phyloP scores from a whole-genome alignment of 2,329 filamentous ascomycete genomes.

The Penicillium sp. region DNA sequence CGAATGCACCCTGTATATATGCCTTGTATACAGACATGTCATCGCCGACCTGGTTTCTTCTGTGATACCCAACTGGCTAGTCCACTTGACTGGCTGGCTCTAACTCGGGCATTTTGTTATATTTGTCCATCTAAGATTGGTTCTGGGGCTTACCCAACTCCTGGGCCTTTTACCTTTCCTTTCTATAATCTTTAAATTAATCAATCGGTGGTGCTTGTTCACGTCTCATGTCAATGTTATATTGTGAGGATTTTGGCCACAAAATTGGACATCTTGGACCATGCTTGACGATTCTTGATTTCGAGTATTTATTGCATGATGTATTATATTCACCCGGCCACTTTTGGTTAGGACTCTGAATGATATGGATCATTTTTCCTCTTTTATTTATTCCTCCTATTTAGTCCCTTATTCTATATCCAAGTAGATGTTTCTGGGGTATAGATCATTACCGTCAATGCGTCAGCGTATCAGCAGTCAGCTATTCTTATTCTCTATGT shows the following conservation, averaged over 20 bases:
- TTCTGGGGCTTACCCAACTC: too few relatives aligned
- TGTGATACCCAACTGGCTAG: constrained; percentile 24
- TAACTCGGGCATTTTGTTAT: constrained; percentile 12
- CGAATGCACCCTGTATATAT: not conserved
- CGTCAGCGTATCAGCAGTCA: too few relatives aligned
- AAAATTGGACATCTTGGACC: not conserved
- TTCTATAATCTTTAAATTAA: constrained; percentile 14
- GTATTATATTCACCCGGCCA: not conserved
- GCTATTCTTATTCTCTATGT: too few relatives aligned
- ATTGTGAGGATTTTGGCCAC: not conserved
- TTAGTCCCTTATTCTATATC: not conserved
- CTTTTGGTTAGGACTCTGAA: not conserved
- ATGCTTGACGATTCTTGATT: not conserved
- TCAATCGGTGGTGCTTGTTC: not conserved
- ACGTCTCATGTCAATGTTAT: constrained; percentile 6
- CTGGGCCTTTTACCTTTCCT: not conserved
- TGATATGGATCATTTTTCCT: not conserved
- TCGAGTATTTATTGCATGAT: not conserved
- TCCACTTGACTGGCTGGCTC: constrained; percentile 6
- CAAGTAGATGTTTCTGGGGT: too few relatives aligned
- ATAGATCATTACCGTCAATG: too few relatives aligned
- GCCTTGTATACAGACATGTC: not conserved
- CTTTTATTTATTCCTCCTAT: not conserved
- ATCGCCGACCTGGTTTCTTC: constrained; percentile 1
- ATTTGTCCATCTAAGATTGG: not conserved